Evolutionary conservation across 306 rosid genomes (phyloP), one percentile per base, ranked within the genome.

Genomic region (Chamaecrista fasciculata): DNA sequence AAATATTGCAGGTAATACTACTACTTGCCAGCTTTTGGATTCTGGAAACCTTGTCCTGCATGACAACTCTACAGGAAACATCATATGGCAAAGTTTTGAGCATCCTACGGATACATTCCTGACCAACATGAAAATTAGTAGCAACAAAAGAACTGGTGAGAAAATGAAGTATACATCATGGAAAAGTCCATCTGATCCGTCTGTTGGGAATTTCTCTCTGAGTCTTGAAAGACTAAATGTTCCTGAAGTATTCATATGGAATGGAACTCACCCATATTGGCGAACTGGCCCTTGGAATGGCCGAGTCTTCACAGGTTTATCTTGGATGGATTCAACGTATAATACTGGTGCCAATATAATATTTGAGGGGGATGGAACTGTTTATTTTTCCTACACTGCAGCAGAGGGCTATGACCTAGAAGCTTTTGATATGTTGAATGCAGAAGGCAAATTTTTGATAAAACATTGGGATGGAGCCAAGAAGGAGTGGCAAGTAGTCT

Each of bases 61-160:
- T 58, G 76, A 65, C 31, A n/a, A 2, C 31, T 8, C 36, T 3
- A n/a, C 61, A 0, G 77, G 70, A 31, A 11, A 6, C 12, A 1
- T 46, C 7, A 2, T 64, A 31, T 76, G 84, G 84, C 62, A 69
- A 59, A 83, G n/a, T n/a, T n/a, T n/a, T n/a, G n/a, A n/a, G n/a
- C n/a, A n/a, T n/a, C n/a, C 83, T 44, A 19, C 71, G 37, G 31
- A 78, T 52, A 20, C 59, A 43, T 12, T 26, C 29, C 23, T 78
- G 46, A 46, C 51, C n/a, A 19, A 31, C 0, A 71, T 78, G 86
- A 56, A 66, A 47, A 6, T 71, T 6, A 19, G 24, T 20, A 3
- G 15, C 1, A 58, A 73, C 28, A 26, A 11, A 15, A 68, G 18
- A 3, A 73, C 62, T 0, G 26, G 67, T 16, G 29, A 69, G 72